A percentile compares a stretch with the other conserved stretches of the same genome.
These are phyloP conservation scores for Neocucurbitaria cava DNA, from an alignment of 2,329 filamentous ascomycete species.

Conservation along the genomic window DNA sequence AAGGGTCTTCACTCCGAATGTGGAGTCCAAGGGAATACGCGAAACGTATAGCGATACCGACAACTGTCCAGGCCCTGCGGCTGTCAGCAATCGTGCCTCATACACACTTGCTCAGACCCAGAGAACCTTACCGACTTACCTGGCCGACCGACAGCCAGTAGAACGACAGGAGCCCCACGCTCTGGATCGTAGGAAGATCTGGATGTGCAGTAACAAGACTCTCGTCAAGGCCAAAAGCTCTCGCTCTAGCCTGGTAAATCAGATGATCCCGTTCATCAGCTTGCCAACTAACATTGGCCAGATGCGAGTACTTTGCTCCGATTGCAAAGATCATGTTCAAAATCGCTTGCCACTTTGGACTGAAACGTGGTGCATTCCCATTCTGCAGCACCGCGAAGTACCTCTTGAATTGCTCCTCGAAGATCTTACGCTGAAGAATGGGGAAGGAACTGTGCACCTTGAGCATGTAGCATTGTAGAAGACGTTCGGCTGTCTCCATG, in stretches of 20 bases:
- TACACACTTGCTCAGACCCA: not conserved
- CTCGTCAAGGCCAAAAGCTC: conserved; percentile 40
- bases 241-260: conserved; percentile 50
- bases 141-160: conserved; percentile 51
- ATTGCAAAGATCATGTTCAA: conserved; percentile 54
- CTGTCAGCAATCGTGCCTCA: conserved; percentile 7
- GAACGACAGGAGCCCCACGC: conserved; percentile 47
- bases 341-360: conserved; percentile 47
- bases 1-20: conserved; percentile 46
- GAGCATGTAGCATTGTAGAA: conserved; percentile 48
- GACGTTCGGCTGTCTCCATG: conserved; percentile 36
- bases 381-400: conserved; percentile 35
- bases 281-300: conserved; percentile 36
- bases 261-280: conserved; percentile 43
- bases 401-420: conserved; percentile 43
- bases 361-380: conserved; percentile 25
- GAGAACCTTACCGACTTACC: conserved; percentile 47
- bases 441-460: conserved; percentile 51
- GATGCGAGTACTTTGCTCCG: conserved; percentile 48
- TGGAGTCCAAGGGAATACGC: conserved; percentile 50
- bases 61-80: conserved; percentile 47
- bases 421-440: conserved; percentile 42
- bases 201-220: conserved; percentile 40
- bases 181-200: conserved; percentile 50
- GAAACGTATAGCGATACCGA: conserved; percentile 47